These are phyloP conservation scores for Antitrichia curtipendula DNA, from an alignment of 225 moss, liverwort and hornwort genomes.

Conservation along the genomic window DNA sequence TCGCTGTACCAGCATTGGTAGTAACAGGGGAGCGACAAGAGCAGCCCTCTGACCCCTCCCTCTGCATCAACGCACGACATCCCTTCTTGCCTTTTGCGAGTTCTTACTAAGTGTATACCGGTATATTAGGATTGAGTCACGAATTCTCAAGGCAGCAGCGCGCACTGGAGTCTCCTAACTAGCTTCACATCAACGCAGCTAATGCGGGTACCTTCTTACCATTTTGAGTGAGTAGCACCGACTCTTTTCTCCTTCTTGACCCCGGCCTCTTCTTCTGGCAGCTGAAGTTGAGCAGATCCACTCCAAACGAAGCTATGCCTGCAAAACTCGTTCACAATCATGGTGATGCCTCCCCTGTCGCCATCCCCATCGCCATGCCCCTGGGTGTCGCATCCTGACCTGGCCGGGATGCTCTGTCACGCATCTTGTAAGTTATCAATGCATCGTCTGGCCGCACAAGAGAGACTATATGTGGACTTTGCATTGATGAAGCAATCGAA, in stretches of 20 bases:
- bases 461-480: neutral
- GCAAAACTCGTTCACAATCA: neutral
- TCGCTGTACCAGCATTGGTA: neutral
- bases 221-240: neutral
- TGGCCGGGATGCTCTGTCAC: neutral
- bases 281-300: neutral
- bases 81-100: neutral
- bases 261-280: neutral
- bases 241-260: neutral
- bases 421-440: neutral
- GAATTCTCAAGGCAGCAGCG: neutral
- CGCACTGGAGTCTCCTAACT: neutral
- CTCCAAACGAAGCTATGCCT: neutral
- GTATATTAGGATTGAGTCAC: neutral
- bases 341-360: neutral
- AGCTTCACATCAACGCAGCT: neutral
- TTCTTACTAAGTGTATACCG: neutral
- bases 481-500: neutral
- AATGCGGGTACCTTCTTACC: neutral
- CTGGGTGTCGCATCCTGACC: neutral
- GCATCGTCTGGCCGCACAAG: neutral
- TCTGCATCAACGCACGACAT: neutral
- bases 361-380: neutral
- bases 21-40: constrained; percentile 16
- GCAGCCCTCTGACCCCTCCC: neutral